Evolutionary conservation across 2,329 filamentous ascomycete species (phyloP), one percentile per base, ranked within the genome.

Genomic region (Colletotrichum karsti): DNA sequence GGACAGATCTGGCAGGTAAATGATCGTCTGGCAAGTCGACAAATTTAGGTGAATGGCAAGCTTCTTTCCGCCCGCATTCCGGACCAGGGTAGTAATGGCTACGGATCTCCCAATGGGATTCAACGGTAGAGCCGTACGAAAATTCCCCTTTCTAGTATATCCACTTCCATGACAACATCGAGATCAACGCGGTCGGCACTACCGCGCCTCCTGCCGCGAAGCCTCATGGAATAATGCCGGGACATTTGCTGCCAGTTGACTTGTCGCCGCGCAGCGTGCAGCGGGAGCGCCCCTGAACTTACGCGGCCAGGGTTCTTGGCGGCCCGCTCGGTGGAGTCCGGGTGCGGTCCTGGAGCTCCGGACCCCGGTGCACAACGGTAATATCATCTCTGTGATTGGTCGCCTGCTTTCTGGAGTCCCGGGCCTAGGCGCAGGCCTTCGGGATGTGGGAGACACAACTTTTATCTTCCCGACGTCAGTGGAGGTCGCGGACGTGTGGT

Each of bases 261-360:
- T 64, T 35, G 55, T 33, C 37, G 15, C 28, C 4, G 46, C 37
- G 44, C 28, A 64, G 54, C 22, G 28, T 22, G 20, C 22, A 48
- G 41, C 60, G 20, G 41, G 54, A 64, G 24, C 44, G 54, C 63
- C 56, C 46, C 56, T 61, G 63, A 66, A 66, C 63, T 54, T 46
- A 55, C 63, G 63, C 46, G 62, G 62, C 62, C 62, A 54, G 44
- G 39, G n/a, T 35, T 42, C 63, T 66, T 61, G 63, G 63, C 63
- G 63, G 56, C 63, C 63, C 56, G 56, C 63, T 12, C 4, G 30
- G 33, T 44, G 54, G 44, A 51, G 44, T 33, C 18, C 53, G 53
- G 30, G 35, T 35, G 55, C 26, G 46, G 62, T 28, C 48, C 33
- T 22, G 30, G 46, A 33, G 20, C 56, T 28, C 37, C 20, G 48